Conservation (phyloP, 2,329 filamentous ascomycete species). For the Simplicillium aogashimaense region DNA sequence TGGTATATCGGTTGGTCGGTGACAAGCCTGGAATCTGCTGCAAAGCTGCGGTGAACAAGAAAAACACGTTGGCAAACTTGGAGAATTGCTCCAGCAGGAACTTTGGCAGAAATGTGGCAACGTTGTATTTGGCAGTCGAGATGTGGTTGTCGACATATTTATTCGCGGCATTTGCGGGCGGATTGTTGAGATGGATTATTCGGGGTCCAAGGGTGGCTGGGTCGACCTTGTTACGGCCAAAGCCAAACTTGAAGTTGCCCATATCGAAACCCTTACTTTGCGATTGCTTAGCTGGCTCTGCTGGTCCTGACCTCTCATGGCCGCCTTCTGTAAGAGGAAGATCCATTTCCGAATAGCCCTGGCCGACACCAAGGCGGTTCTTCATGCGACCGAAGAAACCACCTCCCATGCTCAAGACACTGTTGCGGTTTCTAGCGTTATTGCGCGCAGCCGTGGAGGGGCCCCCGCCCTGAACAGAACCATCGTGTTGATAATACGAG, state of each 20-base stretch:
- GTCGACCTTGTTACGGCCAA: constrained; percentile 75
- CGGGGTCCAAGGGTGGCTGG: constrained; percentile 85
- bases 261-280: constrained; percentile 44
- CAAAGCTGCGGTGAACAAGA: constrained; percentile 89
- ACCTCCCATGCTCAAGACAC: constrained; percentile 76
- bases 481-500: constrained; percentile 73
- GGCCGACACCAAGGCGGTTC: constrained; percentile 79
- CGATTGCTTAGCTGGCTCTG: constrained; percentile 34
- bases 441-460: constrained; percentile 24
- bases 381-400: constrained; percentile 81
- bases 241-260: constrained; percentile 84
- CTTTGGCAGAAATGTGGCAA: constrained; percentile 87
- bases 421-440: constrained; percentile 71
- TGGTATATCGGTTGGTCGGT: constrained; percentile 91
- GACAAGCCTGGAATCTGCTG: constrained; percentile 95
- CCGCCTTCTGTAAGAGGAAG: constrained; percentile 77
- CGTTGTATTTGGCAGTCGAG: constrained; percentile 95
- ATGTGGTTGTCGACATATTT: constrained; percentile 96
- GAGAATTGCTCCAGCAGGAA: constrained; percentile 98
- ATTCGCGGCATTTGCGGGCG: constrained; percentile 77
- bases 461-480: constrained; percentile 47
- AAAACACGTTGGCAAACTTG: constrained; percentile 98
- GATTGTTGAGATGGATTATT: constrained; percentile 93
- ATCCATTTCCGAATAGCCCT: constrained; percentile 96
- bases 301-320: constrained; percentile 23